phyloP scores from a whole-genome alignment of 1,284 basidiomycete genomes.

The Blastosporella zonata region DNA sequence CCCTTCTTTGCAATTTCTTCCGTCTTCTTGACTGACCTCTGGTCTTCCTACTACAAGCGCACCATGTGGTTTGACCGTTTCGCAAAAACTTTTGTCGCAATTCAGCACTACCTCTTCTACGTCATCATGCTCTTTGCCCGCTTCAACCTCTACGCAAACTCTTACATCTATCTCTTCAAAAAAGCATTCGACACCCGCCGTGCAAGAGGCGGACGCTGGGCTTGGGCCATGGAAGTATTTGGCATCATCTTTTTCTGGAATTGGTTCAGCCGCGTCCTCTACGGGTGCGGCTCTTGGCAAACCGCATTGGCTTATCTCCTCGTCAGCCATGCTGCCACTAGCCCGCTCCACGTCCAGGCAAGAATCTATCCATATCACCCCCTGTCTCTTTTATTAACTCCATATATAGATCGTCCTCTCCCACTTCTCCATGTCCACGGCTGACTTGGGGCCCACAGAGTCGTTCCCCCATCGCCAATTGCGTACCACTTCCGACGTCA shows the following conservation, averaged over 20 bases:
- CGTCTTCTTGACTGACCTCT: constrained; percentile 80
- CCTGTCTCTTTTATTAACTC: background rate
- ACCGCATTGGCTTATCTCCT: constrained; percentile 68
- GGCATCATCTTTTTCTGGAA: constrained; percentile 75
- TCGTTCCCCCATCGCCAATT: constrained; percentile 93
- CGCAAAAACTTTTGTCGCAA: constrained; percentile 62
- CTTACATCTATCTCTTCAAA: constrained; percentile 76
- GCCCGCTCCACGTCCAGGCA: constrained; percentile 85
- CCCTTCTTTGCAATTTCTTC: constrained; percentile 96
- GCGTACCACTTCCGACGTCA: constrained; percentile 94
- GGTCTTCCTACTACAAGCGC: constrained; percentile 95
- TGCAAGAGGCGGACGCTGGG: constrained; percentile 64
- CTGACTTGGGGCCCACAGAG: constrained; percentile 87
- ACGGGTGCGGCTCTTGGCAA: constrained; percentile 66
- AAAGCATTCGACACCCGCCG: constrained; percentile 59
- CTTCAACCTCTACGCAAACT: constrained; percentile 93
- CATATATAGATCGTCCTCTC: constrained; percentile 88
- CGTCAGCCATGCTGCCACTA: constrained; percentile 77
- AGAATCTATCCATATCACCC: constrained; percentile 13
- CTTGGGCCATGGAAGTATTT: constrained; percentile 68
- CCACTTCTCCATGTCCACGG: constrained; percentile 95
- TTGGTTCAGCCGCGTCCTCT: constrained; percentile 73
- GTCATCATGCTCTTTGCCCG: constrained; percentile 88
- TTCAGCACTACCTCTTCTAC: constrained; percentile 95
- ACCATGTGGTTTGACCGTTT: constrained; percentile 78